Evolutionary conservation across 345 rosid species (phyloP).

Genomic region (Lumnitzera littorea): DNA sequence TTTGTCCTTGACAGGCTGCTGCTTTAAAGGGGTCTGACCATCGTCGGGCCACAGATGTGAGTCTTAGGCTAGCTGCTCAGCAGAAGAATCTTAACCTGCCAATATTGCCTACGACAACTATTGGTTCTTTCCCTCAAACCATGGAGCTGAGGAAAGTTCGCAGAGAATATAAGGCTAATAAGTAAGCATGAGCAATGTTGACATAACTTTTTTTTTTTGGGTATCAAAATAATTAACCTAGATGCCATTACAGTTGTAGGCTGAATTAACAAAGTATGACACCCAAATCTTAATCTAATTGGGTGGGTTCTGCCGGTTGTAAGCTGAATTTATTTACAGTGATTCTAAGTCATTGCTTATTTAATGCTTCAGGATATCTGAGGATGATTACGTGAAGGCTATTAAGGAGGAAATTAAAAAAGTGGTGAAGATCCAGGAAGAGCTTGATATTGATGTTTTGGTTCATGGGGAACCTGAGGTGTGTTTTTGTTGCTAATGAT

Average conservation of each 20-base stretch:
- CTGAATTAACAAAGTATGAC: no score
- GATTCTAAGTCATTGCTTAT: neutral
- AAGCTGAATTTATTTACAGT: no score
- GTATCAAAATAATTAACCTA: no score
- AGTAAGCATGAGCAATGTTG: conserved; percentile 29
- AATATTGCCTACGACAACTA: conserved; percentile 88
- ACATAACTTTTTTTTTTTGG: no score
- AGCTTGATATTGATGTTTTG: conserved; percentile 90
- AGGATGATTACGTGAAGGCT: conserved; percentile 69
- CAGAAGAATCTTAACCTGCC: conserved; percentile 93
- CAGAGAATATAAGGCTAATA: conserved; percentile 95
- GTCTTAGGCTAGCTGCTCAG: conserved; percentile 81
- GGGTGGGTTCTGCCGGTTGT: no score
- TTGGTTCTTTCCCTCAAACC: conserved; percentile 96
- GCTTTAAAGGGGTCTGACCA: conserved; percentile 91
- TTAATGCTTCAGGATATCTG: conserved; percentile 53
- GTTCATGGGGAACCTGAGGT: conserved; percentile 99
- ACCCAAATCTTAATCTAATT: no score
- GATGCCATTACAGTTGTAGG: no score
- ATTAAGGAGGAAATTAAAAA: conserved; percentile 84
- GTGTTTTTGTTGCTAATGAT: conserved; percentile 7
- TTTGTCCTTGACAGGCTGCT: conserved; percentile 52
- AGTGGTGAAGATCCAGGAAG: conserved; percentile 82
- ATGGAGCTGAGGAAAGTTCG: conserved; percentile 90
- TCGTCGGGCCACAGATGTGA: conserved; percentile 75